Conservation (phyloP, 2,329 filamentous ascomycete genomes). For the Claviceps pazoutovae region DNA sequence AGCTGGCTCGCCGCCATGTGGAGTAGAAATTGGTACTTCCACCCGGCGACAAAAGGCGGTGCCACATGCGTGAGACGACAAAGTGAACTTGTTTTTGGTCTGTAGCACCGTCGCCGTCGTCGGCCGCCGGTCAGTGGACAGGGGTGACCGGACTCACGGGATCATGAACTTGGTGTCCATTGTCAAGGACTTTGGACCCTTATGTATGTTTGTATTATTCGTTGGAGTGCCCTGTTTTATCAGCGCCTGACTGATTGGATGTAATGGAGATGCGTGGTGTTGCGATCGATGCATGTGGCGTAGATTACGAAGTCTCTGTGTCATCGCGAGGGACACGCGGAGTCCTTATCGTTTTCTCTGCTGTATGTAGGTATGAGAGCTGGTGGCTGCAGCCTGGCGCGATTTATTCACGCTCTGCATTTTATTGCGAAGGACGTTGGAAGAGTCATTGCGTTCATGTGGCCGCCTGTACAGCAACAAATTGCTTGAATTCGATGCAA, state of each 20-base stretch:
- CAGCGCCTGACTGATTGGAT: not conserved
- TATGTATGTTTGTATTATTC: not conserved
- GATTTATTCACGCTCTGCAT: too few species aligned
- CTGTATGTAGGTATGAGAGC: too few species aligned
- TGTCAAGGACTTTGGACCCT: not conserved
- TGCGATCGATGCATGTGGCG: not conserved
- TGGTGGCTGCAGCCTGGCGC: too few species aligned
- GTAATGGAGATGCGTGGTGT: not conserved
- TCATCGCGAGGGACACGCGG: not conserved
- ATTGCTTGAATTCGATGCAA: too few species aligned
- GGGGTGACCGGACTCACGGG: not conserved
- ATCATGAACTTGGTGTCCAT: not conserved
- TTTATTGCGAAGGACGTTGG: too few species aligned
- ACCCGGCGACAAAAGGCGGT: too few species aligned
- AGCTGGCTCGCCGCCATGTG: too few species aligned
- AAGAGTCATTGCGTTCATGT: too few species aligned
- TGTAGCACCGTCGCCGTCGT: not conserved
- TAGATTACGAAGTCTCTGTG: not conserved
- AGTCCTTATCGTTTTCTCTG: too few species aligned
- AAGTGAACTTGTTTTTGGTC: not conserved
- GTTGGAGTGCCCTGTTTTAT: not conserved
- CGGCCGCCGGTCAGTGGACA: not conserved
- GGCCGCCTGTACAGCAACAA: too few species aligned
- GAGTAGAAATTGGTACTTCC: too few species aligned
- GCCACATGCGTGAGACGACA: too few species aligned